Conservation (phyloP, 2,329 filamentous ascomycete genomes). For the Myriosclerotinia curreyana region DNA sequence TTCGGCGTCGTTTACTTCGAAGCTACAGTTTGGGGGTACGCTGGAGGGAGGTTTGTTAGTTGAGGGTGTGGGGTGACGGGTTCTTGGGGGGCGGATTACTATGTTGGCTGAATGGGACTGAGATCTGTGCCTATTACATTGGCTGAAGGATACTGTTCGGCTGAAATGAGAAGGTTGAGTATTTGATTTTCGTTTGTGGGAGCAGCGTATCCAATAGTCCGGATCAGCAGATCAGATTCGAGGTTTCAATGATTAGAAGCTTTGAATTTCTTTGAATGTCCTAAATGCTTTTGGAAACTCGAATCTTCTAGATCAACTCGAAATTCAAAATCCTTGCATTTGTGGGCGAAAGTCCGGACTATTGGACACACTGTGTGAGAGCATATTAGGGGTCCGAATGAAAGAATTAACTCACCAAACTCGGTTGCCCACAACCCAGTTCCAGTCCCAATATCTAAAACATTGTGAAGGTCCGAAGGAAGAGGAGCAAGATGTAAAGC, state of each 20-base stretch:
- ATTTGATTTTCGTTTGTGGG: neutral
- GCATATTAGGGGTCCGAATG: neutral
- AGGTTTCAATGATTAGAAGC: conserved; percentile 39
- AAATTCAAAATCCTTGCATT: too few relatives aligned
- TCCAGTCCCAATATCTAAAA: conserved; percentile 27
- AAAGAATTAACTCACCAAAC: conserved; percentile 30
- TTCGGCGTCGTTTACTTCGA: conserved; percentile 52
- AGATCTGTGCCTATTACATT: conserved; percentile 37
- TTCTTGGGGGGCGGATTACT: conserved; percentile 15
- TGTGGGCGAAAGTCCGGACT: too few relatives aligned
- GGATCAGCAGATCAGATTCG: neutral
- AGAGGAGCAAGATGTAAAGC: conserved; percentile 28
- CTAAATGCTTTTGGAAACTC: too few relatives aligned
- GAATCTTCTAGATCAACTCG: too few relatives aligned
- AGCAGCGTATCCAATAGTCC: neutral
- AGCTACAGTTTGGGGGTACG: conserved; percentile 50
- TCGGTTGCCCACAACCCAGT: conserved; percentile 28
- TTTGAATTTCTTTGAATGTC: too few relatives aligned
- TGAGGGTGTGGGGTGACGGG: neutral
- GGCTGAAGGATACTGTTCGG: conserved; percentile 34
- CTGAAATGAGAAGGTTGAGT: conserved; percentile 3
- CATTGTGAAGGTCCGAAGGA: conserved; percentile 7
- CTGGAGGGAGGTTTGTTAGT: conserved; percentile 9
- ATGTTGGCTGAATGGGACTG: conserved; percentile 36
- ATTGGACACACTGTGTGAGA: too few relatives aligned